These are phyloP conservation scores for rapeseed (Brassica napus) DNA, from an alignment of 345 rosid species.

Conservation along the genomic window DNA sequence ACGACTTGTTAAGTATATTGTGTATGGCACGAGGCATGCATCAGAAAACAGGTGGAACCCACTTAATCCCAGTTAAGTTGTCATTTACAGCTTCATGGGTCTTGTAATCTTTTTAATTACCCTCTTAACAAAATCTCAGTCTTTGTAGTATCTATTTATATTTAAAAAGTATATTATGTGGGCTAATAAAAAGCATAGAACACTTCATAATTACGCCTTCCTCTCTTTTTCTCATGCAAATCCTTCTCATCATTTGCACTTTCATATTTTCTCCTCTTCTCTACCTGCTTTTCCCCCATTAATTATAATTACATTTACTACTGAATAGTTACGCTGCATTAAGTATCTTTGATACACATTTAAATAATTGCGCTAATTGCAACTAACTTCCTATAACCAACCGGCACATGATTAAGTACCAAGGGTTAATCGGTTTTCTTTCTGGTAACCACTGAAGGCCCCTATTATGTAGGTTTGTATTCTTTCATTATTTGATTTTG, in stretches of 20 bases:
- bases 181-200: slow-evolving; percentile 17
- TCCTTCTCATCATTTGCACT: slow-evolving; percentile 32
- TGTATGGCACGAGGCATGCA: not conserved
- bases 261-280: not conserved
- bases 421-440: not conserved
- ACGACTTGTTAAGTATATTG: no score
- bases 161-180: slow-evolving; percentile 4
- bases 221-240: slow-evolving; percentile 30
- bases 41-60: slow-evolving; percentile 40
- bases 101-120: not conserved
- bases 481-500: not conserved
- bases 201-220: slow-evolving; percentile 35
- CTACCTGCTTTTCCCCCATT: not conserved
- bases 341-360: not conserved
- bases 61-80: slow-evolving; percentile 31
- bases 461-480: slow-evolving; percentile 8
- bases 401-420: not conserved
- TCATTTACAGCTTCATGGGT: slow-evolving; percentile 3
- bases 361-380: not conserved
- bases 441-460: slow-evolving; percentile 32
- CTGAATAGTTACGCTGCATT: not conserved
- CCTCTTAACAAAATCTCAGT: not conserved
- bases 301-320: not conserved
- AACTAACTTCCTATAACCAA: not conserved
- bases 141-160: not conserved